Evolutionary conservation across 1,284 basidiomycete species (phyloP), one percentile per base, ranked within the genome.

Genomic region (Sanguinoderma infundibulare): DNA sequence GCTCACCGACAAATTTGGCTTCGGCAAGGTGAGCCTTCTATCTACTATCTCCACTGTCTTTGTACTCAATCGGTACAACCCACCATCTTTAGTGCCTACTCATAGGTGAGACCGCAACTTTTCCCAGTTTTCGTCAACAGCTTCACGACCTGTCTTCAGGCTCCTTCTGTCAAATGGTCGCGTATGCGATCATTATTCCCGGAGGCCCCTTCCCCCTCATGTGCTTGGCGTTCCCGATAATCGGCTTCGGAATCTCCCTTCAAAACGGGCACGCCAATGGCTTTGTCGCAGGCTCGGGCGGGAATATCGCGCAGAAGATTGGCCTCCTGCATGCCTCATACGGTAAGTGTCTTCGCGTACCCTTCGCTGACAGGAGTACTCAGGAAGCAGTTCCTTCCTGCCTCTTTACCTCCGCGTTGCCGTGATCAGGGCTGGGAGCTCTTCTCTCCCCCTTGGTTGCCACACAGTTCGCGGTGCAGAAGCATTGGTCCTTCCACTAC

Each of bases 191-290:
- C 34, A 81, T 86, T 65, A 78, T 83, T 14, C 77, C 87, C 17
- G 83, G 83, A 1, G 80, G 84, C 0, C 90, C 91, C 2, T 92
- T 89, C 69, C 88, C 89, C 0, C 78, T 83, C 3, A 89, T 90
- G 64, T 81, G 84, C 9, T 69, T 88, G 26, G 79, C 81, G 0
- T 89, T 83, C 67, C 73, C 79, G 15, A 75, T 91, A 67, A 87
- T 83, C 63, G 89, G 91, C 0, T 82, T 90, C 53, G 90, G 88
- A 0, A 69, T 87, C 44, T 80, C 87, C 3, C 69, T 87, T 6
- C 82, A 83, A 67, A 62, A 85, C 61, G 84, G 84, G 0, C 83
- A 84, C 71, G 78, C 81, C 2, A 86, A 85, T 68, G 82, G 82
- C 3, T 85, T 78, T 61, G 79, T 84, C 12, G 81, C 81, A 14